phyloP scores from a whole-genome alignment of 208 protist species.

The Leishmania amazonensis region DNA sequence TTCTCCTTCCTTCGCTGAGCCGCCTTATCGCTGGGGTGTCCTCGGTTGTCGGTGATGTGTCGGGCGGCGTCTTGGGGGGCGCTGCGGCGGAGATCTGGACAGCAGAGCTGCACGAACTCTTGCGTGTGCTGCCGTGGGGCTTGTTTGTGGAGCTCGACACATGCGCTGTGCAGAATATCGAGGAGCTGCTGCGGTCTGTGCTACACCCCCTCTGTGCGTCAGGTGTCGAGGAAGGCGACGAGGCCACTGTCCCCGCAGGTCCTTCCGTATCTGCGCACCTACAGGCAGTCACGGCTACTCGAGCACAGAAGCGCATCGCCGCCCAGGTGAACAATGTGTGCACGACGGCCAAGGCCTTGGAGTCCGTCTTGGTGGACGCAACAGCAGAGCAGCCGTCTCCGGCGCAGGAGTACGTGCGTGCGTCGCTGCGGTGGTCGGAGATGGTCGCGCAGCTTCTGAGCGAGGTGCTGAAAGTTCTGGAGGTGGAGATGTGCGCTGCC shows the following conservation, averaged over 20 bases:
- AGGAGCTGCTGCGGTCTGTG: constrained; percentile 11
- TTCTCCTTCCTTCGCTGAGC: constrained; percentile 2
- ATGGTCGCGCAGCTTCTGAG: constrained; percentile 6
- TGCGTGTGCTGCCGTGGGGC: constrained; percentile 25
- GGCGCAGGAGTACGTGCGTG: constrained; percentile 30
- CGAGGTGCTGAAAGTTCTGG: constrained; percentile 2
- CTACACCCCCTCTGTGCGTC: neutral
- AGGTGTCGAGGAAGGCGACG: neutral
- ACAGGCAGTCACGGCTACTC: neutral
- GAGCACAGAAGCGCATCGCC: neutral
- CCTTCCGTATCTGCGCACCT: neutral
- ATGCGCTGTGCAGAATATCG: neutral
- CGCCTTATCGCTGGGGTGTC: constrained; percentile 7
- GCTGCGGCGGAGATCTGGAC: constrained; percentile 17
- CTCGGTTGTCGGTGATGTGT: neutral
- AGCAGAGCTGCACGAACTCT: constrained; percentile 22
- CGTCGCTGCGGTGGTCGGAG: constrained; percentile 19
- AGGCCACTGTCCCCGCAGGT: neutral
- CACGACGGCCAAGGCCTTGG: neutral
- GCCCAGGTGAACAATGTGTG: constrained; percentile 5
- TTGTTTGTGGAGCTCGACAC: constrained; percentile 17
- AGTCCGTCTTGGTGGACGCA: constrained; percentile 11
- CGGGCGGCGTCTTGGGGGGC: neutral
- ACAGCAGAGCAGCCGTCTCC: constrained; percentile 13
- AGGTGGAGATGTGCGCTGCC: neutral